Evolutionary conservation across 2,329 filamentous ascomycete genomes (phyloP), one percentile per base, ranked within the genome.

Genomic region (Fusarium chaquense): DNA sequence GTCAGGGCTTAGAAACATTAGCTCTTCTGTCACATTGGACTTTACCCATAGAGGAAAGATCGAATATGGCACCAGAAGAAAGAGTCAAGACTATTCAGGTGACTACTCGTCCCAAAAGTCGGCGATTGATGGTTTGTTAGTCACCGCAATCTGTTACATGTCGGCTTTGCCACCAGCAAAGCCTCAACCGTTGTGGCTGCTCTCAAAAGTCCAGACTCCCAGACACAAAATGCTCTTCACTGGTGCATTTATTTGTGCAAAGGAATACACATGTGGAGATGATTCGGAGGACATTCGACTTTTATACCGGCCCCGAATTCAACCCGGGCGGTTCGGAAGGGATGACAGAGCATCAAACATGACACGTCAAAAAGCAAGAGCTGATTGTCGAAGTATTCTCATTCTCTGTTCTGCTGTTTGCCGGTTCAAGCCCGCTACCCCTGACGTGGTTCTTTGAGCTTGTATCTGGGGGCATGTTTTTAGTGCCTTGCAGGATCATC

Each of bases 401-500:
- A 30, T 11, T 30, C 28, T 30, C 28, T 30, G 40, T 57, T 30
- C 28, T 49, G n/a, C 13, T 44, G 24, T 45, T 67, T 59, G 52
- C 67, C 65, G 58, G 58, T 47, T 67, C 24, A 43, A 49, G 41
- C 35, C 58, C 63, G 35, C 53, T 66, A 72, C 70, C 73, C 74
- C 72, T 76, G 72, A 72, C 61, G 62, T 51, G 51, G 68, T 69
- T 57, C 70, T 65, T 47, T 65, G 59, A 35, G 35, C 51, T 33
- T 50, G 56, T 50, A 52, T 65, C 67, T 66, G 53, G 47, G 56
- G 56, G 24, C 62, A 62, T 52, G 41, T 41, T 18, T 52, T 41
- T 52, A 52, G 72, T 72, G 60, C 73, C 72, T 70, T 70, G 58
- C 60, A 74, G 65, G 64, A 70, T 75, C 72, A 73, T 59, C 46